Percentiles rank a stretch among this genome's conserved stretches.
Conservation (phyloP, 1,284 basidiomycete genomes). For the Erythrobasidium hasegawianum region DNA sequence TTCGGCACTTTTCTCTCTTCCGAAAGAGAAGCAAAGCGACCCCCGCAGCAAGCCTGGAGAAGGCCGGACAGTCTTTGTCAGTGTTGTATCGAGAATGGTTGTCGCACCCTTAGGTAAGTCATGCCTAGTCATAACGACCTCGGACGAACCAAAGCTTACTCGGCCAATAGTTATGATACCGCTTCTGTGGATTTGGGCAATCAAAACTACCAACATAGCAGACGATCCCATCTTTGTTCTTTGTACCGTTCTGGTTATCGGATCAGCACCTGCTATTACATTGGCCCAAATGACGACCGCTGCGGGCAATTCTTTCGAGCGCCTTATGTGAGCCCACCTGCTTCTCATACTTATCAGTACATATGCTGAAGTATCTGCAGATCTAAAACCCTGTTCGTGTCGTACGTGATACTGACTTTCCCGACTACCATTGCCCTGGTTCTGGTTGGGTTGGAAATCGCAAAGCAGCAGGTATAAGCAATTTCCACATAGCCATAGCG, state of each 20-base stretch:
- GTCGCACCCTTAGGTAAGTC: slow-evolving; percentile 34
- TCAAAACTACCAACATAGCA: slow-evolving; percentile 40
- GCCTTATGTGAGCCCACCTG: slow-evolving; percentile 26
- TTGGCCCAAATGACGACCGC: slow-evolving; percentile 42
- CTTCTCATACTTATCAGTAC: not conserved
- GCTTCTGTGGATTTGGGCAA: slow-evolving; percentile 43
- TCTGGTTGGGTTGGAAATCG: slow-evolving; percentile 27
- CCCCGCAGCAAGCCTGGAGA: slow-evolving; percentile 24
- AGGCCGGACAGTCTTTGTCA: slow-evolving; percentile 18
- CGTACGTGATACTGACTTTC: slow-evolving; percentile 45
- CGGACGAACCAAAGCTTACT: slow-evolving; percentile 45
- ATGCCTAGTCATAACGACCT: slow-evolving; percentile 44
- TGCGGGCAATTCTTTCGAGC: slow-evolving; percentile 35
- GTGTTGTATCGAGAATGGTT: slow-evolving; percentile 31
- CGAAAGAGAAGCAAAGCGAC: slow-evolving; percentile 1
- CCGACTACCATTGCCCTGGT: slow-evolving; percentile 25
- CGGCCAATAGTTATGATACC: slow-evolving; percentile 50
- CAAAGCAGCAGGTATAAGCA: slow-evolving; percentile 6
- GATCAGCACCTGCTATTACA: slow-evolving; percentile 43
- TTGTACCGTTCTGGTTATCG: slow-evolving; percentile 43
- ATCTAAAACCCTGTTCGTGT: slow-evolving; percentile 44
- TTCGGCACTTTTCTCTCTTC: slow-evolving; percentile 24
- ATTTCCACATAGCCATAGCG: too few relatives aligned
- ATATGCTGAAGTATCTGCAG: slow-evolving; percentile 9
- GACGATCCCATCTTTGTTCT: slow-evolving; percentile 45